These are phyloP conservation scores for Thelonectria blattea DNA, from an alignment of 2,329 filamentous ascomycete genomes.

Conservation along the genomic window DNA sequence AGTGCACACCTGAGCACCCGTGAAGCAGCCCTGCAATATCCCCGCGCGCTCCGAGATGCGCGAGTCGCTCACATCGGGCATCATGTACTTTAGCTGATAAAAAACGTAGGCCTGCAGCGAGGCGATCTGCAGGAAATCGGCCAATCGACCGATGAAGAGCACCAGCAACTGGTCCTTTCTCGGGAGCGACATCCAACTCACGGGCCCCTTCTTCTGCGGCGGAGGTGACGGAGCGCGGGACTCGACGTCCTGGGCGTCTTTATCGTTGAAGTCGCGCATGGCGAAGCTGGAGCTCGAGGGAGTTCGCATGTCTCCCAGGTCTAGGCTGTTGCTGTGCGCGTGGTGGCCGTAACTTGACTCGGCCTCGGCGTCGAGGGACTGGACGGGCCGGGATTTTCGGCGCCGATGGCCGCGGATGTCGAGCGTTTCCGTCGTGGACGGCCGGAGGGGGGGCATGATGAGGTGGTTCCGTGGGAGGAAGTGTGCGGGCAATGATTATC, in stretches of 20 bases:
- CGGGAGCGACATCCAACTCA: slow-evolving; percentile 74
- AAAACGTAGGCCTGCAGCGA: slow-evolving; percentile 75
- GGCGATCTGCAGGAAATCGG: slow-evolving; percentile 76
- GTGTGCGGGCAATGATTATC: no score
- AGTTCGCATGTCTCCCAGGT: background rate
- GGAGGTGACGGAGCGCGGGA: slow-evolving; percentile 7
- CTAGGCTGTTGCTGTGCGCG: background rate
- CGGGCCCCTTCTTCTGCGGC: slow-evolving; percentile 40
- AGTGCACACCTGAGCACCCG: slow-evolving; percentile 74
- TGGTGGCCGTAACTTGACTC: background rate
- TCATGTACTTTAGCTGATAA: slow-evolving; percentile 74
- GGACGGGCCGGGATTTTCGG: slow-evolving; percentile 18
- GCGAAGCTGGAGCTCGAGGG: background rate
- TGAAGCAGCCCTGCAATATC: slow-evolving; percentile 73
- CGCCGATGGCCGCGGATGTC: slow-evolving; percentile 21
- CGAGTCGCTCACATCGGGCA: slow-evolving; percentile 57
- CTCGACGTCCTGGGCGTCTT: slow-evolving; percentile 13
- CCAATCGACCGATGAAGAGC: slow-evolving; percentile 71
- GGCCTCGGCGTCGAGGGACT: background rate
- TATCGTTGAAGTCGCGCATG: slow-evolving; percentile 18
- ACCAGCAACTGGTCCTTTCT: slow-evolving; percentile 74
- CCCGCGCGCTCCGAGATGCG: slow-evolving; percentile 72
- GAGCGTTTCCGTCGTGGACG: slow-evolving; percentile 16
- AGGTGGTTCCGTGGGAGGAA: no score
- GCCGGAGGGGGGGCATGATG: slow-evolving; percentile 13